Evolutionary conservation across 2,329 filamentous ascomycete species (phyloP).

Genomic region (Onygenales sp.): DNA sequence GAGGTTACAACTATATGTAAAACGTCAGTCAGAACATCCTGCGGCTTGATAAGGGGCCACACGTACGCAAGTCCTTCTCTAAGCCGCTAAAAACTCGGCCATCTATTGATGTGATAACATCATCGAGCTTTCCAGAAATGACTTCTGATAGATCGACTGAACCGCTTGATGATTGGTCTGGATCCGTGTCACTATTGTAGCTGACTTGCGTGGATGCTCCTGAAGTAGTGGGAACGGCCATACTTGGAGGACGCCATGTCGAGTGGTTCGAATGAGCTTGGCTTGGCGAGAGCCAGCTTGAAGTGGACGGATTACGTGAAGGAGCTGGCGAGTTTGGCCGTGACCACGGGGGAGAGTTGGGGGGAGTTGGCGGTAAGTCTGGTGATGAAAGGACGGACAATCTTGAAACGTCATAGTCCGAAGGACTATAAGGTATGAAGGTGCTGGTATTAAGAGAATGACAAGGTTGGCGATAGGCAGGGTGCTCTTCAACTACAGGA

Average conservation of each 20-base stretch:
- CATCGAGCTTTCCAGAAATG: constrained; percentile 54
- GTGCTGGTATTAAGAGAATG: not conserved
- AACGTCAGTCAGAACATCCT: not conserved
- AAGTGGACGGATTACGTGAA: not conserved
- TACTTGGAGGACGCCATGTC: not conserved
- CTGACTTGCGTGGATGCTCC: constrained; percentile 1
- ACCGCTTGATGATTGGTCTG: constrained; percentile 20
- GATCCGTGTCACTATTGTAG: constrained; percentile 13
- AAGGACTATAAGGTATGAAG: constrained; percentile 2
- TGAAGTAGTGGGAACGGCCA: not conserved
- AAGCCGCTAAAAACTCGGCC: constrained; percentile 45
- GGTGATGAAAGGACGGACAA: not conserved
- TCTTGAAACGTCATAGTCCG: constrained; percentile 3
- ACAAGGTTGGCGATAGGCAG: not conserved
- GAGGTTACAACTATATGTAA: not conserved
- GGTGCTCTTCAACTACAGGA: constrained; percentile 1
- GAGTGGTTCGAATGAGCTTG: not conserved
- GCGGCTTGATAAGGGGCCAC: not conserved
- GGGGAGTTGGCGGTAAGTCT: not conserved
- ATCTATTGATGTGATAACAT: constrained; percentile 64
- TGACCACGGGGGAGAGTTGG: not conserved
- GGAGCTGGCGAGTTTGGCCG: not conserved
- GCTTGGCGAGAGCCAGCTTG: not conserved
- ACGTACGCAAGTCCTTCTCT: constrained; percentile 24
- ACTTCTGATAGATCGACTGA: constrained; percentile 41